Conservation (phyloP, 2,329 filamentous ascomycete genomes). For the Madurella fahalii region DNA sequence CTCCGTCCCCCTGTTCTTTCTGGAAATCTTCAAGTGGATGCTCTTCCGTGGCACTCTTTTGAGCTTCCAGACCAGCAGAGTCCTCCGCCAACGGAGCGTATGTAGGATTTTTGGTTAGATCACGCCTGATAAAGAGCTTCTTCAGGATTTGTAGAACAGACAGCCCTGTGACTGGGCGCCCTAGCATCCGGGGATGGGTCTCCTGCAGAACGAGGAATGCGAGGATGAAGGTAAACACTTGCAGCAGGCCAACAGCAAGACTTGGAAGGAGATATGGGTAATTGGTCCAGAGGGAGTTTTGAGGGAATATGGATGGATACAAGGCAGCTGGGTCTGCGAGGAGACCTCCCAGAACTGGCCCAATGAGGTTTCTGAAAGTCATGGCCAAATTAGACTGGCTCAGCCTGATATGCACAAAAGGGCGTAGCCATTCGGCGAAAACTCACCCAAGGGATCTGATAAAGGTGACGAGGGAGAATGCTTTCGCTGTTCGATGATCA, state of each 20-base stretch:
- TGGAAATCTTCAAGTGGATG: neutral
- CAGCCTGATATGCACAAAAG: no score
- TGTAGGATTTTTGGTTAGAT: neutral
- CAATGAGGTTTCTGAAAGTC: constrained; percentile 7
- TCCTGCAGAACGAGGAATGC: constrained; percentile 3
- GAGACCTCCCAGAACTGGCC: constrained; percentile 11
- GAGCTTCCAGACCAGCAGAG: neutral
- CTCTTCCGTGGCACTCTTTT: neutral
- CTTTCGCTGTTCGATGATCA: constrained; percentile 2
- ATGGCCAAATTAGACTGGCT: neutral
- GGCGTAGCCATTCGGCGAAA: neutral
- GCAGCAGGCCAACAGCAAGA: constrained; percentile 6
- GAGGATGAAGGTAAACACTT: constrained; percentile 7
- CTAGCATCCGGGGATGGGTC: neutral
- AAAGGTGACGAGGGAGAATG: constrained; percentile 12
- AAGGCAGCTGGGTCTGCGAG: constrained; percentile 7
- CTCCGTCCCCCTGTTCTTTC: neutral
- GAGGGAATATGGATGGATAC: constrained; percentile 8
- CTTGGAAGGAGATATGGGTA: constrained; percentile 10
- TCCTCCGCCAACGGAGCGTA: neutral
- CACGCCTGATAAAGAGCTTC: neutral
- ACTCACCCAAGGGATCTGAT: constrained; percentile 14
- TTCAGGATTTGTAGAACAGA: neutral
- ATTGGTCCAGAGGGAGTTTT: constrained; percentile 3
- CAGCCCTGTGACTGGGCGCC: neutral